Evolutionary conservation across 306 rosid genomes (phyloP).

Genomic region (Cucumis cinereus): DNA sequence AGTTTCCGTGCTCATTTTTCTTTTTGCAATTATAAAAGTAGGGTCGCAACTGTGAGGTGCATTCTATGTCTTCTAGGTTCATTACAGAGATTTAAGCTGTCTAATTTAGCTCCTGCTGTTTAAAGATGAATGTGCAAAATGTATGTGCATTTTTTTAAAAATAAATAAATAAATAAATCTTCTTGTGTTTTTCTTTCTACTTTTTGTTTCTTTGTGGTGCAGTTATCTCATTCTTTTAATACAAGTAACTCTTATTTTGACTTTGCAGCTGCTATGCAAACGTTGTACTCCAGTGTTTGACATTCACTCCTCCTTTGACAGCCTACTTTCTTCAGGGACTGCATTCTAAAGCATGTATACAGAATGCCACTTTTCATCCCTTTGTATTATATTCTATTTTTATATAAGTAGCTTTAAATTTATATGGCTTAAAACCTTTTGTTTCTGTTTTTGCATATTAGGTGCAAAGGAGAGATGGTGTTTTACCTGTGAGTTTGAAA

Average conservation of each 20-base stretch:
- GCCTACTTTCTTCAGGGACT: slow-evolving; percentile 79
- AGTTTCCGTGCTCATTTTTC: neutral
- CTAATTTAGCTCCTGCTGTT: neutral
- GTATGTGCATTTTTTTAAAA: neutral
- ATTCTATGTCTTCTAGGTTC: neutral
- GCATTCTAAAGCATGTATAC: slow-evolving; percentile 81
- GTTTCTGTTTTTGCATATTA: slow-evolving; percentile 16
- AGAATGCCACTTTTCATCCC: neutral
- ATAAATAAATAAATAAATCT: too few species aligned
- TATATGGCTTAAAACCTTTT: neutral
- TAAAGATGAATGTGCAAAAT: neutral
- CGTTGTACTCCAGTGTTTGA: slow-evolving; percentile 91
- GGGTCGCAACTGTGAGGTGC: neutral
- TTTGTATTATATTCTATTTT: neutral
- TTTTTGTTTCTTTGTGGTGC: neutral
- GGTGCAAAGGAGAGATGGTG: slow-evolving; percentile 68
- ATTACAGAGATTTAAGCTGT: neutral
- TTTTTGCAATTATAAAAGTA: neutral
- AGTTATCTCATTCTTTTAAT: neutral
- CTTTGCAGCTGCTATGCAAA: slow-evolving; percentile 82
- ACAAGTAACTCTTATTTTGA: neutral
- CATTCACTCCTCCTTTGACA: slow-evolving; percentile 83
- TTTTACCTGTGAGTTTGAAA: slow-evolving; percentile 79
- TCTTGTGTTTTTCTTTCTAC: neutral
- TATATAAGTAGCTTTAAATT: neutral